Percentiles rank a stretch among this genome's conserved stretches.
phyloP scores from a whole-genome alignment of 139 green algal species.

The Chlamydomonas urium region DNA sequence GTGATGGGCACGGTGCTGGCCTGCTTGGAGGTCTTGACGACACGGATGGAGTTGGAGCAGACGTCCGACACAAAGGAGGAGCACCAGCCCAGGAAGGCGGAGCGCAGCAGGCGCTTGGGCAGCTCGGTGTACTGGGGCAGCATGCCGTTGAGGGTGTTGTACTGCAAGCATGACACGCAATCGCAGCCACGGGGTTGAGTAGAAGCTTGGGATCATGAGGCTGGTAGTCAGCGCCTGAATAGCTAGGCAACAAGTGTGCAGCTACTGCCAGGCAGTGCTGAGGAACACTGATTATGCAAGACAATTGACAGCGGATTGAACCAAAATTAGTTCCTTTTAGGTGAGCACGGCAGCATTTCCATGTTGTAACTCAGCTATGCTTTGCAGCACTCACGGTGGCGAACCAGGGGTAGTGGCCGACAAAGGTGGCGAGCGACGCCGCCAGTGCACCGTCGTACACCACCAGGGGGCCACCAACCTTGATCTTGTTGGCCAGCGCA shows the following conservation, averaged over 20 bases:
- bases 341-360: too few relatives aligned
- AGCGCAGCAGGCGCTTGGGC: slow-evolving; percentile 59
- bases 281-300: too few relatives aligned
- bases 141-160: slow-evolving; percentile 51
- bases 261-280: too few relatives aligned
- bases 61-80: slow-evolving; percentile 74
- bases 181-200: background rate
- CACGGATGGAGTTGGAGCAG: slow-evolving; percentile 86
- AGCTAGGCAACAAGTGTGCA: too few relatives aligned
- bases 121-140: slow-evolving; percentile 68
- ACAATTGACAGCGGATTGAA: too few relatives aligned
- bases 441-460: slow-evolving; percentile 84
- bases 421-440: slow-evolving; percentile 77
- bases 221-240: background rate
- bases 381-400: slow-evolving; percentile 23
- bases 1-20: slow-evolving; percentile 61
- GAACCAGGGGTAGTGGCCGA: slow-evolving; percentile 92
- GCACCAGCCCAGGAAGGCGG: slow-evolving; percentile 82
- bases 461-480: slow-evolving; percentile 63
- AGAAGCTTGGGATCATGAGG: background rate
- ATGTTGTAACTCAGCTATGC: too few relatives aligned
- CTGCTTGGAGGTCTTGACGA: slow-evolving; percentile 92
- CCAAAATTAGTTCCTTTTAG: too few relatives aligned
- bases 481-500: slow-evolving; percentile 67
- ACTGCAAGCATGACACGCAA: slow-evolving; percentile 32